Conservation (phyloP, 495 filamentous ascomycete genomes). For the Aspergillus cavernicola region DNA sequence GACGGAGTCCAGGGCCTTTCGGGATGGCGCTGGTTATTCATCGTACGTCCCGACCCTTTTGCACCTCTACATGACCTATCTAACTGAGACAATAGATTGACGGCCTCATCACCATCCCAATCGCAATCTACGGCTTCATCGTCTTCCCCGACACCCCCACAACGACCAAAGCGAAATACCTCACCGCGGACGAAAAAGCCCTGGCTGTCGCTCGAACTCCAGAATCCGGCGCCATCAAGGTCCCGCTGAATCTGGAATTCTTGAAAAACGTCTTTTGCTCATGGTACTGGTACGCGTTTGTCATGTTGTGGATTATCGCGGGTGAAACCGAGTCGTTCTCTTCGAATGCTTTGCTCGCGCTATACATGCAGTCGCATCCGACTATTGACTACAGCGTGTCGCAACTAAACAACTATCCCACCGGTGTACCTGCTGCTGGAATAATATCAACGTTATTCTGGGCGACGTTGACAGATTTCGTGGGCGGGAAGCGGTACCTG, state of each 20-base stretch:
- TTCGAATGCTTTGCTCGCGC: constrained; percentile 38
- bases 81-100: constrained; percentile 25
- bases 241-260: constrained; percentile 35
- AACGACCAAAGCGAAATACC: constrained; percentile 51
- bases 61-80: neutral
- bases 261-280: constrained; percentile 36
- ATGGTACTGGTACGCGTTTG: constrained; percentile 50
- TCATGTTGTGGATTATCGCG: constrained; percentile 47
- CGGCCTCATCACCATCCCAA: constrained; percentile 52
- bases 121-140: constrained; percentile 55
- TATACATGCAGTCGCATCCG: constrained; percentile 32
- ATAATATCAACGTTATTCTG: constrained; percentile 51
- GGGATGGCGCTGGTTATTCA: constrained; percentile 68
- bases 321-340: constrained; percentile 49
- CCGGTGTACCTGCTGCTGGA: constrained; percentile 45
- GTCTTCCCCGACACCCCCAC: constrained; percentile 58
- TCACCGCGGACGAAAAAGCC: constrained; percentile 38
- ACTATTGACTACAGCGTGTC: constrained; percentile 38
- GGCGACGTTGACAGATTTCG: constrained; percentile 50
- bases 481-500: constrained; percentile 44
- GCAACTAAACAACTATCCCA: constrained; percentile 48
- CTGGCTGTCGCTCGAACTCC: constrained; percentile 45
- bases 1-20: constrained; percentile 47
- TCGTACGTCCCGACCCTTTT: constrained; percentile 23
- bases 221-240: constrained; percentile 19